Evolutionary conservation across 2,329 filamentous ascomycete species (phyloP).

Genomic region (Aspergillus sclerotialis): DNA sequence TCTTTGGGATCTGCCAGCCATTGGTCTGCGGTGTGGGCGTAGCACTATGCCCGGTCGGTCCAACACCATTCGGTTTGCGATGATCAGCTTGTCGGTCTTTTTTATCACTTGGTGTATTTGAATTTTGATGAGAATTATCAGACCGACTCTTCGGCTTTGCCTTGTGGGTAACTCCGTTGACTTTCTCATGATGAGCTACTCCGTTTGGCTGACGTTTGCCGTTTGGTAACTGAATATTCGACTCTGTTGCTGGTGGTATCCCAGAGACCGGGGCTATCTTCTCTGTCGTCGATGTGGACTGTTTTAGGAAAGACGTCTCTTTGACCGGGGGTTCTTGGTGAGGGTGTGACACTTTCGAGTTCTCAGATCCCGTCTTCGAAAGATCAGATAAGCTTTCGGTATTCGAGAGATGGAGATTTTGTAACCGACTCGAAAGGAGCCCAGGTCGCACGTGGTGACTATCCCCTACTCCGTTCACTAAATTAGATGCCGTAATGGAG

Average conservation of each 20-base stretch:
- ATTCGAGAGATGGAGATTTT: slow-evolving; percentile 32
- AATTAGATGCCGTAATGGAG: slow-evolving; percentile 10
- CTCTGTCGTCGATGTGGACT: slow-evolving; percentile 12
- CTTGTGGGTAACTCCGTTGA: slow-evolving; percentile 27
- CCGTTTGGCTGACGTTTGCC: slow-evolving; percentile 26
- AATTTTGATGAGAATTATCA: slow-evolving; percentile 16
- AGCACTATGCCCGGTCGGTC: slow-evolving; percentile 19
- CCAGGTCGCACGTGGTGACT: slow-evolving; percentile 22
- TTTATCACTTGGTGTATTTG: slow-evolving; percentile 12
- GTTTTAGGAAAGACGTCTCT: slow-evolving; percentile 7
- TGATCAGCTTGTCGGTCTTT: slow-evolving; percentile 26
- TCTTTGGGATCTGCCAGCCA: slow-evolving; percentile 41
- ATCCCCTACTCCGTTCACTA: slow-evolving; percentile 13
- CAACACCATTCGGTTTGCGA: slow-evolving; percentile 25
- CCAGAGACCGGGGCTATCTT: slow-evolving; percentile 17
- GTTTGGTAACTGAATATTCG: slow-evolving; percentile 21
- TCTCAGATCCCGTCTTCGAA: slow-evolving; percentile 18
- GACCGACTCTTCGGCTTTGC: slow-evolving; percentile 28
- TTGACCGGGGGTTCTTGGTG: slow-evolving; percentile 26
- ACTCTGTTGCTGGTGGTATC: slow-evolving; percentile 22
- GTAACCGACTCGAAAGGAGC: slow-evolving; percentile 30
- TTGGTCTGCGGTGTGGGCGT: slow-evolving; percentile 12
- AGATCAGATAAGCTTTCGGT: slow-evolving; percentile 21
- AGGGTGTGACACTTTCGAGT: slow-evolving; percentile 11
- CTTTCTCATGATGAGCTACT: slow-evolving; percentile 24